Evolutionary conservation across 768 basidiomycete species (phyloP).

Genomic region (Tulasnella sp.): DNA sequence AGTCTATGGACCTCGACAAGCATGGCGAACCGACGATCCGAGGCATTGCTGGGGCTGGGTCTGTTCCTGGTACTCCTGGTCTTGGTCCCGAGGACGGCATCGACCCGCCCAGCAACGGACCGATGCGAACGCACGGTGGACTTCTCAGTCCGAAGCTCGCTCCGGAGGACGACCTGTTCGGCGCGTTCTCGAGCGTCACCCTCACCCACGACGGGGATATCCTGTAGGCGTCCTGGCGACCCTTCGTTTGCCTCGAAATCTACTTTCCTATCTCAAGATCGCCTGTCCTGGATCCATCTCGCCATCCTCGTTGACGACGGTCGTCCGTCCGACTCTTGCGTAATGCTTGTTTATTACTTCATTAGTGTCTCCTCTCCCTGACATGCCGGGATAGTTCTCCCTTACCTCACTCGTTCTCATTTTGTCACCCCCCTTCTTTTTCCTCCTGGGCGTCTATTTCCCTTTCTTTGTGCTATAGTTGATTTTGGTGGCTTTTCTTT

Average conservation of each 20-base stretch:
- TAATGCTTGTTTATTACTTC: background rate
- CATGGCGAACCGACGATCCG: constrained; percentile 24
- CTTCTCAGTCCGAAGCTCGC: constrained; percentile 16
- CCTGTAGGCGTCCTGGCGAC: background rate
- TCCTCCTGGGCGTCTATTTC: background rate
- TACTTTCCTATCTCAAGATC: background rate
- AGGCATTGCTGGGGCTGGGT: constrained; percentile 27
- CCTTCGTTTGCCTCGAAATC: background rate
- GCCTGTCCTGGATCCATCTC: background rate
- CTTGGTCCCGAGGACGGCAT: constrained; percentile 32
- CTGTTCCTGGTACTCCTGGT: constrained; percentile 31
- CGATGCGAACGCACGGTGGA: background rate
- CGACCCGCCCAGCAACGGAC: constrained; percentile 23
- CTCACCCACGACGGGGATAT: constrained; percentile 60
- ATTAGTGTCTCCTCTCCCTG: background rate
- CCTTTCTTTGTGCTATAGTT: background rate
- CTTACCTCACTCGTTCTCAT: background rate
- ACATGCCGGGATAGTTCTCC: background rate
- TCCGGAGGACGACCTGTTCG: constrained; percentile 60
- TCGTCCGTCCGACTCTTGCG: background rate
- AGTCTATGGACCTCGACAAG: constrained; percentile 74
- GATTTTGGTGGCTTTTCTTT: background rate
- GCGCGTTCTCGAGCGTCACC: constrained; percentile 83
- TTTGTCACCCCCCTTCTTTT: background rate
- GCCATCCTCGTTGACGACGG: background rate